These are phyloP conservation scores for Emergomyces pasteurianus DNA, from an alignment of 2,329 filamentous ascomycete genomes.

Conservation along the genomic window DNA sequence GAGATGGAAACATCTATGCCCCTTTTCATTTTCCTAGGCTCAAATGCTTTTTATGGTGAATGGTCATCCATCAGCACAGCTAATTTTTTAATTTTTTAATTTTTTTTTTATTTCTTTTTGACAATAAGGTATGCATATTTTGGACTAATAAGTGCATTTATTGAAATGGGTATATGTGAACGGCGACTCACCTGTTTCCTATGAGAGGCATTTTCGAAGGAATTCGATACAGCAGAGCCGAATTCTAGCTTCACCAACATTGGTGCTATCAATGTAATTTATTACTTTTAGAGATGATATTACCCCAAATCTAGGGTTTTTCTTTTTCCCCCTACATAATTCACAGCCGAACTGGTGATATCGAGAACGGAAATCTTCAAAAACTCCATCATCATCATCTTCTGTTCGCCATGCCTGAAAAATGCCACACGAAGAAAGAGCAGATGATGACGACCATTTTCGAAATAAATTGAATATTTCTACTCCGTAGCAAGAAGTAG, in stretches of 20 bases:
- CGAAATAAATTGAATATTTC: no score
- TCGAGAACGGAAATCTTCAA: not conserved
- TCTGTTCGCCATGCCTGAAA: no score
- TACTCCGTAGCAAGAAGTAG: no score
- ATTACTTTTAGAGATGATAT: not conserved
- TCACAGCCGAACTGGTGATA: not conserved
- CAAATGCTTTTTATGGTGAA: not conserved
- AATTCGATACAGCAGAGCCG: not conserved
- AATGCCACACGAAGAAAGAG: no score
- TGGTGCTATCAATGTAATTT: not conserved
- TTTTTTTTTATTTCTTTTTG: not conserved
- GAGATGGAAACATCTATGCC: not conserved
- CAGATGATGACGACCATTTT: no score
- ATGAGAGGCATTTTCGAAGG: not conserved
- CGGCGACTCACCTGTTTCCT: not conserved
- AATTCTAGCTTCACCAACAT: not conserved
- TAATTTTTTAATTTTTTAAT: no score
- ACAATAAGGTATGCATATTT: not conserved
- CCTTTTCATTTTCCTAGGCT: not conserved
- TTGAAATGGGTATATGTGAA: not conserved
- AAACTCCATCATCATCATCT: not conserved
- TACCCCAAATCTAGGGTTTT: not conserved
- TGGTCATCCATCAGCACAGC: not conserved
- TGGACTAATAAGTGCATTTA: not conserved
- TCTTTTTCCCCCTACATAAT: no score